Base-by-base conservation (phyloP, 805 yeast genomes). In the Cyberlindnera petersonii region DNA sequence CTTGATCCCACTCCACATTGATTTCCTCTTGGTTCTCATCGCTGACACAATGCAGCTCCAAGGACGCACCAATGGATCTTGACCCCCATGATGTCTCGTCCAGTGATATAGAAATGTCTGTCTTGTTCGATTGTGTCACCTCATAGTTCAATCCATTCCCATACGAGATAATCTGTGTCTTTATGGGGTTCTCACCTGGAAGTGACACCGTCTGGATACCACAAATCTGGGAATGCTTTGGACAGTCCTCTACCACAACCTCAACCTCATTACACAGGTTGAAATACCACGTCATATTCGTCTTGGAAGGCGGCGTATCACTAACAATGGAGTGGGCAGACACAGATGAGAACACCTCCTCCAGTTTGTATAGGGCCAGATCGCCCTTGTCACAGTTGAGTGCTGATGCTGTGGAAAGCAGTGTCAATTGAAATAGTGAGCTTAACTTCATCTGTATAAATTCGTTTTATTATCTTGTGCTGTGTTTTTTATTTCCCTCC, bases 271-370 rank as follows among this genome's bases (percentile, higher is more conserved):
- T 78, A 63, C 95, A 86, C 8, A 87, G 66, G 35, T 86, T 82
- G 26, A 89, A 47, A 52, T 71, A 77, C 89, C 96, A 86, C 3
- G 75, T 69, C 24, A 69, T 60, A 35, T 65, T 71, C 2, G 84
- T 75, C 23, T 60, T 63, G 10, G 91, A 74, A 2, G 98, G 98
- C 14, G 98, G 98, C 9, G 96, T 86, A 31, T 71, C 72, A 23
- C 60, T 63, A 14, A 66, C 49, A 5, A 52, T 26, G 6, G 68
- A 53, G n/a, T 66, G 61, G 1, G 61, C 37, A 48, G 75, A 74
- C 5, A 74, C 55, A 4, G 82, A 83, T 35, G 69, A 68, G 34
- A 82, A 63, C 10, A 33, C 26, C 30, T 51, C 57, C 27, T 37
- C 34, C 6, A 55, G 36, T 26, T 32, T 42, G 34, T 51, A 54